Conservation (phyloP, 306 rosid genomes). For the Macrotyloma uniflorum region DNA sequence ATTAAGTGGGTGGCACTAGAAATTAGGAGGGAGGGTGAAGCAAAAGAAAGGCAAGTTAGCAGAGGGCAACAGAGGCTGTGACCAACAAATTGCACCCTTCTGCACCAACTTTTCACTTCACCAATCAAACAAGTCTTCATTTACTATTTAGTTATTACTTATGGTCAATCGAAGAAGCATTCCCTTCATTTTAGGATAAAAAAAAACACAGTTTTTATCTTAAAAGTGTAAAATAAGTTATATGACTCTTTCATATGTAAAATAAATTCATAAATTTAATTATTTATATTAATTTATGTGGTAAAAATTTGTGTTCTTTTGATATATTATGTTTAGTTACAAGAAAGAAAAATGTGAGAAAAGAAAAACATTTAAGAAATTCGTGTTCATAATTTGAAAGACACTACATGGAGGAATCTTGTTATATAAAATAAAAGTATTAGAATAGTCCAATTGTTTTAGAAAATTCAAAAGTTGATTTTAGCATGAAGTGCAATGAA, state of each 20-base stretch:
- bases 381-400: no score
- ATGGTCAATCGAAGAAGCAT: not conserved
- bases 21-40: not conserved
- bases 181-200: not conserved
- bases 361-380: no score
- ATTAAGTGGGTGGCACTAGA: not conserved
- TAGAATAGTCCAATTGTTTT: not conserved
- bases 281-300: no score
- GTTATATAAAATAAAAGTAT: no score
- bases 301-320: no score
- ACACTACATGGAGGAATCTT: not conserved
- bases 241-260: no score
- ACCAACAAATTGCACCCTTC: not conserved
- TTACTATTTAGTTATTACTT: not conserved
- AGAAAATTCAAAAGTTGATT: not conserved
- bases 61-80: not conserved
- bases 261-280: no score
- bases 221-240: no score
- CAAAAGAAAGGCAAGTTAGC: not conserved
- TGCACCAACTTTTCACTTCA: not conserved
- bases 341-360: no score
- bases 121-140: not conserved
- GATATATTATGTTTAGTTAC: no score
- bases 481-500: slow-evolving; percentile 33
- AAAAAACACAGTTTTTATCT: not conserved